Conservation (phyloP, 2,329 filamentous ascomycete species). For the Pyrenophora graminea region DNA sequence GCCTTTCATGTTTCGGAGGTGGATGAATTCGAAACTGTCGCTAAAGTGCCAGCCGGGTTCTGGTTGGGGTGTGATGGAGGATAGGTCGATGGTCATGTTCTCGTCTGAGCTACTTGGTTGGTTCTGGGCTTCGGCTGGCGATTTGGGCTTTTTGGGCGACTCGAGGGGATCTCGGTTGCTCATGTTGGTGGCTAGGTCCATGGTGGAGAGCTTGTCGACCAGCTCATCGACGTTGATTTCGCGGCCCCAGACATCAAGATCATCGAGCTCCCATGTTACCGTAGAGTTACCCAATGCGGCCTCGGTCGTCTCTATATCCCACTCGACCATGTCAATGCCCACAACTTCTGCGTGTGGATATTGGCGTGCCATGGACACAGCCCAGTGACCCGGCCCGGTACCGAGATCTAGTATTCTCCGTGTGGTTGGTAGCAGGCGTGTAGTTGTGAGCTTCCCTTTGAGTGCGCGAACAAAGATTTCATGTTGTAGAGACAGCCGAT, state of each 20-base stretch:
- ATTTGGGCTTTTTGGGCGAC: slow-evolving; percentile 15
- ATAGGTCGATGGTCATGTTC: slow-evolving; percentile 28
- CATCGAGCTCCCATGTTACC: slow-evolving; percentile 46
- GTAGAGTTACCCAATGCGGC: slow-evolving; percentile 33
- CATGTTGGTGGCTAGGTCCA: slow-evolving; percentile 31
- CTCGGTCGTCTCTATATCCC: slow-evolving; percentile 57
- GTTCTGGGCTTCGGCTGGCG: slow-evolving; percentile 4
- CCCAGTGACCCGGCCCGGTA: slow-evolving; percentile 57
- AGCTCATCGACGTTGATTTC: slow-evolving; percentile 36
- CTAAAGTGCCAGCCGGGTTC: slow-evolving; percentile 53
- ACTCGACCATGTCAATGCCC: slow-evolving; percentile 54
- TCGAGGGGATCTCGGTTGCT: slow-evolving; percentile 27
- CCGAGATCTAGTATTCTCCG: slow-evolving; percentile 49
- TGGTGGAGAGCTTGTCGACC: slow-evolving; percentile 24
- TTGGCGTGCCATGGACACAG: slow-evolving; percentile 51
- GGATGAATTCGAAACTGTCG: slow-evolving; percentile 55
- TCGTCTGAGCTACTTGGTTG: slow-evolving; percentile 24
- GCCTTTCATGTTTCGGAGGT: slow-evolving; percentile 54
- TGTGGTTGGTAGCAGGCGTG: slow-evolving; percentile 29
- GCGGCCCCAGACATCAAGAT: slow-evolving; percentile 42
- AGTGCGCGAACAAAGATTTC: slow-evolving; percentile 60
- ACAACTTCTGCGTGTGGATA: slow-evolving; percentile 54
- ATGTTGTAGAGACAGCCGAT: slow-evolving; percentile 64
- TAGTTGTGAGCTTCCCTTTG: slow-evolving; percentile 45
- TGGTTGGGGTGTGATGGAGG: slow-evolving; percentile 24